Conservation (phyloP, 2,329 filamentous ascomycete species). For the Ceratocystis albifundus region DNA sequence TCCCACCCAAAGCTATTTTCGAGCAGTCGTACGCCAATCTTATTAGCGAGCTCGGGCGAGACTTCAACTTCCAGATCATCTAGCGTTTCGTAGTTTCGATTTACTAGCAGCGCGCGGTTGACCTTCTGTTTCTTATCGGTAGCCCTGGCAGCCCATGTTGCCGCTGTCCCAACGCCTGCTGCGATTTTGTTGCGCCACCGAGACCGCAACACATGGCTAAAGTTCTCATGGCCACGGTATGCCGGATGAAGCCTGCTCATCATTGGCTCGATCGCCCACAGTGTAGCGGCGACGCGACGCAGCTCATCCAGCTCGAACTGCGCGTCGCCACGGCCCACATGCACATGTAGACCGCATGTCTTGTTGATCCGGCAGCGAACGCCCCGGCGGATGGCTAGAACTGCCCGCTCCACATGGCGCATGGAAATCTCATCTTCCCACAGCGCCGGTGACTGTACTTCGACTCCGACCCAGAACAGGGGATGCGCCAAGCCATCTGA, state of each 20-base stretch:
- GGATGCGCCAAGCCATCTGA: not conserved
- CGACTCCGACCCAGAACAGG: conserved; percentile 26
- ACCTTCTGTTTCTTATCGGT: not conserved
- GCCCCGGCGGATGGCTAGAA: conserved; percentile 29
- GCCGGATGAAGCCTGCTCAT: conserved; percentile 31
- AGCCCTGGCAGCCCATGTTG: not conserved
- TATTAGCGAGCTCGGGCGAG: not conserved
- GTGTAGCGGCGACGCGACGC: conserved; percentile 29
- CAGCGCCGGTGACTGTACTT: conserved; percentile 30
- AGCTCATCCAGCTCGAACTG: conserved; percentile 28
- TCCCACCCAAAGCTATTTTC: not conserved
- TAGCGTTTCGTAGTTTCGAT: not conserved
- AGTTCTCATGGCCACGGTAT: conserved; percentile 26
- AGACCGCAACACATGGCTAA: conserved; percentile 15
- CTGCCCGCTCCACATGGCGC: conserved; percentile 28
- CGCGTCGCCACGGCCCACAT: conserved; percentile 31
- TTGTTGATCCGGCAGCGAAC: conserved; percentile 30
- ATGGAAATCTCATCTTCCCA: conserved; percentile 28
- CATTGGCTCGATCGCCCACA: conserved; percentile 32
- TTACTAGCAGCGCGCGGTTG: not conserved
- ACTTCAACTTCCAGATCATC: not conserved
- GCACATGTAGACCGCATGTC: conserved; percentile 31
- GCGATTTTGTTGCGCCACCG: conserved; percentile 5
- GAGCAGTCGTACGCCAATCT: not conserved
- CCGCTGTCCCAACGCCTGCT: not conserved